Evolutionary conservation across 129 eudicot genomes (phyloP).

Genomic region (Centella asiatica): DNA sequence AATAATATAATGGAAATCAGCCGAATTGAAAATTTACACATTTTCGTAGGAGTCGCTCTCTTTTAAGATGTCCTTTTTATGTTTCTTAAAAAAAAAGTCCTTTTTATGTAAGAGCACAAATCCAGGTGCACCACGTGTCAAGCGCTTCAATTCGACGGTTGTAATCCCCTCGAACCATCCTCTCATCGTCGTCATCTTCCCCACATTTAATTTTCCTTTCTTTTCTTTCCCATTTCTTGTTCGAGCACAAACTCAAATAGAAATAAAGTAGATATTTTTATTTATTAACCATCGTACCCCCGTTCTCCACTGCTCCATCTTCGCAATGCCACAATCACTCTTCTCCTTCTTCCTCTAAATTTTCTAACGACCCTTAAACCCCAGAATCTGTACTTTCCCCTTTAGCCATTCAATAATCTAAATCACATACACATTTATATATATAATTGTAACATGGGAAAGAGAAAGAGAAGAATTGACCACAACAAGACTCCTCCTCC

Average conservation of each 20-base stretch:
- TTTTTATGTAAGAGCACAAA: no score
- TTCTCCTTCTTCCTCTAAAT: constrained; percentile 2
- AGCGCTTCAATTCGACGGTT: no score
- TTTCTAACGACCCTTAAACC: constrained; percentile 15
- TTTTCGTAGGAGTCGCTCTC: no score
- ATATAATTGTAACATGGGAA: constrained; percentile 21
- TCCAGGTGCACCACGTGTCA: not conserved
- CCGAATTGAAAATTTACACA: no score
- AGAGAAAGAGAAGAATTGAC: constrained; percentile 35
- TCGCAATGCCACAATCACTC: constrained; percentile 17
- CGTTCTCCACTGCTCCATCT: constrained; percentile 25
- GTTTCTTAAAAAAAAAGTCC: no score
- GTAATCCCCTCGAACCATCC: no score
- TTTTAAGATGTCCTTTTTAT: no score
- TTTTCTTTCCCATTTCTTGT: not conserved
- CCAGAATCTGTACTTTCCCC: not conserved
- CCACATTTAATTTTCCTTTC: not conserved
- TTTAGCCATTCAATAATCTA: not conserved
- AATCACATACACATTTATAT: not conserved
- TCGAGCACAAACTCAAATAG: not conserved
- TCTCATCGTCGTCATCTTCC: not conserved
- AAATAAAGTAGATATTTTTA: constrained; percentile 3
- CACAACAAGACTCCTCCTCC: constrained; percentile 24
- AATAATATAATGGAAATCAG: no score
- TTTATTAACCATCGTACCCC: constrained; percentile 12